Conservation (phyloP, 371 early-diverging fungal genomes). For the Apophysomyces elegans region DNA sequence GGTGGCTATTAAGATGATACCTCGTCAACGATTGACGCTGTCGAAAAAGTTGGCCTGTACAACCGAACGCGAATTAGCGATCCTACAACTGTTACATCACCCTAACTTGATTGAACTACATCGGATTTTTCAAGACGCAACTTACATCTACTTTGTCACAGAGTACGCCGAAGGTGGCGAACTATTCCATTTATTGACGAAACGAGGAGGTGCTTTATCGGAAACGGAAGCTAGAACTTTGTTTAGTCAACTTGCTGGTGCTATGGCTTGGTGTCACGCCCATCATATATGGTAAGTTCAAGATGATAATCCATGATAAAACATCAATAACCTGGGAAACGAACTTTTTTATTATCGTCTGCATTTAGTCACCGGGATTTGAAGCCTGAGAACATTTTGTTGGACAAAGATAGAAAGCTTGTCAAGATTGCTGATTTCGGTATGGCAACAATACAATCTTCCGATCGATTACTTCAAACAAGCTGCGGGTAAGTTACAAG, state of each 20-base stretch:
- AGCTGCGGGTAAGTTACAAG: slow-evolving; percentile 65
- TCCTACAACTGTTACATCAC: slow-evolving; percentile 69
- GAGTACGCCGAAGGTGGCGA: slow-evolving; percentile 51
- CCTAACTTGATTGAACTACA: slow-evolving; percentile 65
- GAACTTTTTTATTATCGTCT: no score
- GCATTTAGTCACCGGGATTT: slow-evolving; percentile 89
- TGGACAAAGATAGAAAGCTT: slow-evolving; percentile 71
- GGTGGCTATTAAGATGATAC: slow-evolving; percentile 50
- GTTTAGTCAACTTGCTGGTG: slow-evolving; percentile 93
- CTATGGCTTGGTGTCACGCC: slow-evolving; percentile 90
- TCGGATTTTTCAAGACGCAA: slow-evolving; percentile 67
- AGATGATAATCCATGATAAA: background rate
- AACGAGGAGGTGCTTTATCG: slow-evolving; percentile 19
- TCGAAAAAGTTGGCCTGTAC: slow-evolving; percentile 54
- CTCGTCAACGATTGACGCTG: slow-evolving; percentile 33
- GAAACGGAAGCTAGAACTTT: slow-evolving; percentile 86
- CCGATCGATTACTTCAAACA: slow-evolving; percentile 67
- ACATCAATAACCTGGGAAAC: no score
- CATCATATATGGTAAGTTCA: slow-evolving; percentile 46
- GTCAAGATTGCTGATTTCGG: slow-evolving; percentile 89
- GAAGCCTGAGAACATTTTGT: slow-evolving; percentile 93
- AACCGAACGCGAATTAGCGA: slow-evolving; percentile 74
- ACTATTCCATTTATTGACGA: slow-evolving; percentile 35
- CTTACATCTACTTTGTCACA: slow-evolving; percentile 40
- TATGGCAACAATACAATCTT: slow-evolving; percentile 77